A percentile compares a stretch with the other conserved stretches of the same genome.
phyloP scores from a whole-genome alignment of 495 filamentous ascomycete genomes.

The Penicillium canariense region DNA sequence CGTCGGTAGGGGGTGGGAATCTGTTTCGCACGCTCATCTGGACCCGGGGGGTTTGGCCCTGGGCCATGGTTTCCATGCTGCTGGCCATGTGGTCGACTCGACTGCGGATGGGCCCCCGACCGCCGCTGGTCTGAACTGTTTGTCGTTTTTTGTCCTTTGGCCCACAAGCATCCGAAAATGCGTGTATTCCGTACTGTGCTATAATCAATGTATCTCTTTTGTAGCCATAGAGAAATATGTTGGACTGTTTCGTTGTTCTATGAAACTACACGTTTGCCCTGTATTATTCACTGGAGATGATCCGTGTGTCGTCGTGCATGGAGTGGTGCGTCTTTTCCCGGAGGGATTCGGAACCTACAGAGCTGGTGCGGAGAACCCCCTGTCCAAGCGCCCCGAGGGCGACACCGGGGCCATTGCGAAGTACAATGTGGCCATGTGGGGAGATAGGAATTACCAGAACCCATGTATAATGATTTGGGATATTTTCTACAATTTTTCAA shows the following conservation, averaged over 20 bases:
- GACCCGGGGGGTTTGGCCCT: neutral
- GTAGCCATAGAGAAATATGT: slow-evolving; percentile 41
- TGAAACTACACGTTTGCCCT: neutral
- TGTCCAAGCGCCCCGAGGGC: slow-evolving; percentile 12
- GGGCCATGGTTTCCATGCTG: slow-evolving; percentile 15
- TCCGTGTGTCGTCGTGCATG: slow-evolving; percentile 4
- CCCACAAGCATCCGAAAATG: slow-evolving; percentile 38
- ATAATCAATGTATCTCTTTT: slow-evolving; percentile 53
- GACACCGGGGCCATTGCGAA: slow-evolving; percentile 1
- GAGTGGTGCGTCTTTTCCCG: slow-evolving; percentile 18
- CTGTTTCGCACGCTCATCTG: slow-evolving; percentile 2
- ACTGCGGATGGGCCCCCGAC: slow-evolving; percentile 10
- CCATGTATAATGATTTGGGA: neutral
- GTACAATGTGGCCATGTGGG: neutral
- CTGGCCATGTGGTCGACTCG: slow-evolving; percentile 14
- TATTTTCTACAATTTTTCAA: neutral
- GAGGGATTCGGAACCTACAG: slow-evolving; percentile 32
- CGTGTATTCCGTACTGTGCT: slow-evolving; percentile 52
- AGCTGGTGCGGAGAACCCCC: slow-evolving; percentile 32
- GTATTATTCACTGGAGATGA: neutral
- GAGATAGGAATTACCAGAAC: neutral
- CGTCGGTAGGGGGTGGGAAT: slow-evolving; percentile 8
- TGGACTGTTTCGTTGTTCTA: slow-evolving; percentile 20
- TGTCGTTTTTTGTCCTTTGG: slow-evolving; percentile 40
- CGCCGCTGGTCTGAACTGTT: slow-evolving; percentile 15